Conservation (phyloP, 2,329 filamentous ascomycete species). For the Magnaporthiopsis poae region DNA sequence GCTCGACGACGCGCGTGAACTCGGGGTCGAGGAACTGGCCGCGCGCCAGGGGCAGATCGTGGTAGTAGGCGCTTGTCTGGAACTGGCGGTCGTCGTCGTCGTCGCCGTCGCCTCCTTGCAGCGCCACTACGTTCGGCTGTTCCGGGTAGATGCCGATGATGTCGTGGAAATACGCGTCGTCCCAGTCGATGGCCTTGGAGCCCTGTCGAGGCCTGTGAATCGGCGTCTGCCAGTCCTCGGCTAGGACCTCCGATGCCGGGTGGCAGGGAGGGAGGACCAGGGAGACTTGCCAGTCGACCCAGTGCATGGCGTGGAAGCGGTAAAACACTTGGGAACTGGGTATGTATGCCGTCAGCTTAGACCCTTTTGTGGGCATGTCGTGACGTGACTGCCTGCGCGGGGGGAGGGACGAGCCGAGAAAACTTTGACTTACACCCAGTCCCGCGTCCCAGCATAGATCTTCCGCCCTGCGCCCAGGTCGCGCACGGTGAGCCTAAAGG, state of each 20-base stretch:
- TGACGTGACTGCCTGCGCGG: too few relatives aligned
- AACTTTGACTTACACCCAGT: background rate
- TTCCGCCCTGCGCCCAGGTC: background rate
- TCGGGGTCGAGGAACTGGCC: background rate
- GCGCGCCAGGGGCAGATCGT: background rate
- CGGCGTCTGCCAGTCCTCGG: background rate
- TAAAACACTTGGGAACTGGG: background rate
- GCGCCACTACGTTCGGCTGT: too few relatives aligned
- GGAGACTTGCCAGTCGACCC: background rate
- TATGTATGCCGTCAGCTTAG: background rate
- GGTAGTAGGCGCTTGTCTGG: background rate
- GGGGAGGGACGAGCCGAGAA: too few relatives aligned
- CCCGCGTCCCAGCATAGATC: background rate
- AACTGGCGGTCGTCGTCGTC: background rate
- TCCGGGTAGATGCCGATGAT: background rate
- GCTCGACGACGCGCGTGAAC: background rate
- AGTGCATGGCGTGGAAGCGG: background rate
- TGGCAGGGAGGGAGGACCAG: background rate
- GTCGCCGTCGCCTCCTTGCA: too few relatives aligned
- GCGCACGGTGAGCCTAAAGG: background rate
- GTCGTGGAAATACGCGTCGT: background rate
- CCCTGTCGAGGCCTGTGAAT: background rate
- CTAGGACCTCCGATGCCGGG: background rate
- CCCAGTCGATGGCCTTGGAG: background rate
- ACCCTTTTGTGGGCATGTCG: too few relatives aligned